Percentiles rank a stretch among this genome's conserved stretches.
Conservation (phyloP, 2,329 filamentous ascomycete genomes). For the Dactylellina drechsleri region DNA sequence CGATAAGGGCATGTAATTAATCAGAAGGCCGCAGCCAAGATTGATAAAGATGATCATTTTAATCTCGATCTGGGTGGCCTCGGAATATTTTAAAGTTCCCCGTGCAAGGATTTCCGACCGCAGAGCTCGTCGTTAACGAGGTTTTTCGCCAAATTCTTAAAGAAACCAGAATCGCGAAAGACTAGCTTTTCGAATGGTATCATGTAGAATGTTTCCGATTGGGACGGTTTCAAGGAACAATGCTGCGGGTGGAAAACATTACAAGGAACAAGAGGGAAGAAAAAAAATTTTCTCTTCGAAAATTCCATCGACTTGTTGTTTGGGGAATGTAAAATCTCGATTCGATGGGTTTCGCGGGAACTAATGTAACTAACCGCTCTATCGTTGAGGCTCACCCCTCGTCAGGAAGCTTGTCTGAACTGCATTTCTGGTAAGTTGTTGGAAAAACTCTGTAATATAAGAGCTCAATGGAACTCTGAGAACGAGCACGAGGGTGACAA, state of each 20-base stretch:
- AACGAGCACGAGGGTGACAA: too few species aligned
- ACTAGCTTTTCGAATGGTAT: too few species aligned
- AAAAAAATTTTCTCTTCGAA: neutral
- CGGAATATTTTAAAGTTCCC: conserved; percentile 1
- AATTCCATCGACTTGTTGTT: too few species aligned
- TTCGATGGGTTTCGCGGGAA: conserved; percentile 22
- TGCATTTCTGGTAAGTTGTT: neutral
- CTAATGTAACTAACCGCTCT: conserved; percentile 21
- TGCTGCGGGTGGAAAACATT: neutral
- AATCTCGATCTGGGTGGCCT: neutral
- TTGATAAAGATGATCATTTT: too few species aligned
- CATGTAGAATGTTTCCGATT: neutral
- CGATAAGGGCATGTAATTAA: too few species aligned
- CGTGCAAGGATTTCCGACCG: neutral
- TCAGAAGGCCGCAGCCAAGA: too few species aligned
- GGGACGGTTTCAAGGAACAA: conserved; percentile 8
- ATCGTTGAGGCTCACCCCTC: conserved; percentile 12
- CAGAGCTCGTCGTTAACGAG: neutral
- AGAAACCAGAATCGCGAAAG: neutral
- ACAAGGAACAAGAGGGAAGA: conserved; percentile 8
- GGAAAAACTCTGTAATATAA: conserved; percentile 1
- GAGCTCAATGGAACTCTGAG: neutral
- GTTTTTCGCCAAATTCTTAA: neutral
- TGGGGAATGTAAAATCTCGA: conserved; percentile 1
- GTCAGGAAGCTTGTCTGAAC: conserved; percentile 3